A percentile compares a stretch with the other conserved stretches of the same genome.
These are phyloP conservation scores for Dioscorea alata DNA, from an alignment of 106 monocot species.

Conservation along the genomic window DNA sequence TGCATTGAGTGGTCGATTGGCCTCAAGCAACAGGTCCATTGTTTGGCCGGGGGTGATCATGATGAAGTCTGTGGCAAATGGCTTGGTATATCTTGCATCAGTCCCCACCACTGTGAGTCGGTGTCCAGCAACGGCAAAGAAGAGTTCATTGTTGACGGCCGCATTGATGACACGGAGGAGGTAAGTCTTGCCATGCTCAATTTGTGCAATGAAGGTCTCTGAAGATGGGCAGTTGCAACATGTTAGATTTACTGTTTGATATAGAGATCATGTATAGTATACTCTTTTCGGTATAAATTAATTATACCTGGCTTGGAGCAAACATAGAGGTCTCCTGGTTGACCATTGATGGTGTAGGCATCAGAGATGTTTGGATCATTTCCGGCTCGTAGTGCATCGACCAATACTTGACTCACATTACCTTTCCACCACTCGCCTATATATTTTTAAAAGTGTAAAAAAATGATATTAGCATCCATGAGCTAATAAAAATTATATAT, in stretches of 20 bases:
- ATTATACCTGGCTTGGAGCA: too few species aligned
- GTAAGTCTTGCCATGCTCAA: constrained; percentile 43
- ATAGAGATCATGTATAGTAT: too few species aligned
- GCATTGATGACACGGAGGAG: constrained; percentile 56
- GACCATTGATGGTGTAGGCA: constrained; percentile 57
- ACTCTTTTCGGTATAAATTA: too few species aligned
- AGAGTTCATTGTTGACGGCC: constrained; percentile 40
- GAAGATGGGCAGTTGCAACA: too few species aligned
- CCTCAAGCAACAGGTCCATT: constrained; percentile 40
- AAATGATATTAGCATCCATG: too few species aligned
- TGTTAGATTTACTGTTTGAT: too few species aligned
- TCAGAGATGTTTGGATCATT: constrained; percentile 28
- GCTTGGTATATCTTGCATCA: constrained; percentile 54
- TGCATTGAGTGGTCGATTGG: constrained; percentile 11
- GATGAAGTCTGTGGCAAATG: constrained; percentile 33
- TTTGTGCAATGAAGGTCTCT: constrained; percentile 26
- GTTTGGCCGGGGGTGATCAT: constrained; percentile 65
- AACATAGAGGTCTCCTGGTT: constrained; percentile 33
- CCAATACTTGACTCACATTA: constrained; percentile 12
- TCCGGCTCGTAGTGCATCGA: constrained; percentile 11
- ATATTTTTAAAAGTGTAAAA: not conserved
- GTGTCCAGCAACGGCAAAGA: constrained; percentile 50
- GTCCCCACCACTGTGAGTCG: constrained; percentile 40
- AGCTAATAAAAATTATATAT: too few species aligned
- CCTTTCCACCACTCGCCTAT: constrained; percentile 56